A percentile compares a stretch with the other conserved stretches of the same genome.
phyloP scores from a whole-genome alignment of 2,329 filamentous ascomycete species.

The Colletotrichum tropicicola region DNA sequence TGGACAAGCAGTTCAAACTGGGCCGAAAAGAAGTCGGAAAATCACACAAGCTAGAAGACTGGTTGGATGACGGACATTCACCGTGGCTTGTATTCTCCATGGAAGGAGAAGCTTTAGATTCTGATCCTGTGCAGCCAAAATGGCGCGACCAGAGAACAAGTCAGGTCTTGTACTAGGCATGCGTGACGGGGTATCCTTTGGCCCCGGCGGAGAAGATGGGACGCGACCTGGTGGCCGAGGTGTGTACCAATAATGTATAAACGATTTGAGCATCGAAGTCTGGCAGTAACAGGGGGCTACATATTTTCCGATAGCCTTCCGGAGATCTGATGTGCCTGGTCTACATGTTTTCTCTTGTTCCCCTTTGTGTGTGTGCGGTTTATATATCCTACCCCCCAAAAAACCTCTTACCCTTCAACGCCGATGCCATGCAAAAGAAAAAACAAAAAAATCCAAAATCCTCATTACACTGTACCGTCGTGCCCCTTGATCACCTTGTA shows the following conservation, averaged over 20 bases:
- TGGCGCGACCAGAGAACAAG: too few species aligned
- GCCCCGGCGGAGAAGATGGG: too few species aligned
- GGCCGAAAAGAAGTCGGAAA: too few species aligned
- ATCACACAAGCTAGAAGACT: too few species aligned
- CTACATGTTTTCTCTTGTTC: neutral
- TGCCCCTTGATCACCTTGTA: neutral
- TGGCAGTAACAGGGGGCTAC: neutral
- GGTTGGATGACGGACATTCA: too few species aligned
- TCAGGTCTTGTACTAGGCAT: too few species aligned
- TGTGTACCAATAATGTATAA: too few species aligned
- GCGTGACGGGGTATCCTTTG: too few species aligned
- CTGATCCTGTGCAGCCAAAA: too few species aligned
- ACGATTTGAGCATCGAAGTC: neutral
- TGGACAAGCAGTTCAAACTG: neutral
- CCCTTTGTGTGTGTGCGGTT: neutral
- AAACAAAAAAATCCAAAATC: neutral
- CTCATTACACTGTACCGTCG: neutral
- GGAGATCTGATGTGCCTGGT: neutral
- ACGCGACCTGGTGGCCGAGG: too few species aligned
- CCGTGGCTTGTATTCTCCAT: too few species aligned
- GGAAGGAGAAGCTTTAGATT: too few species aligned
- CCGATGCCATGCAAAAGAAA: constrained; percentile 31
- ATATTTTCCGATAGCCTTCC: neutral
- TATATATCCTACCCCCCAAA: neutral
- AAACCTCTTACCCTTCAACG: constrained; percentile 1